A percentile compares a stretch with the other conserved stretches of the same genome.
phyloP scores from a whole-genome alignment of 495 filamentous ascomycete genomes.

The Friedmanniomyces simplex region DNA sequence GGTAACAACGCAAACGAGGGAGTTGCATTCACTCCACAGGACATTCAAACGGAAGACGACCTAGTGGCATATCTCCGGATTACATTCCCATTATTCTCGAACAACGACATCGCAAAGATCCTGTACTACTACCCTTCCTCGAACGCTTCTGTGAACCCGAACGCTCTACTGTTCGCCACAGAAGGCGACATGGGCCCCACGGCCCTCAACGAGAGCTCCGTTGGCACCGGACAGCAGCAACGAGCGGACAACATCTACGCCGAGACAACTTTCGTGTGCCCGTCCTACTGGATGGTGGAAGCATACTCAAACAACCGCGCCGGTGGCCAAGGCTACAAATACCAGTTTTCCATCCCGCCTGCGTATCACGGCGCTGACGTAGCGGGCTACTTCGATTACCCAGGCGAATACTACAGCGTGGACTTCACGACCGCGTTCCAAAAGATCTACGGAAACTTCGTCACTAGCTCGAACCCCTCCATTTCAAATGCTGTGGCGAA shows the following conservation, averaged over 20 bases:
- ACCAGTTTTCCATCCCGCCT: conserved; percentile 52
- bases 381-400: conserved; percentile 38
- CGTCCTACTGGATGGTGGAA: conserved; percentile 52
- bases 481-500: conserved; percentile 38
- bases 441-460: conserved; percentile 45
- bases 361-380: conserved; percentile 39
- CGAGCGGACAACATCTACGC: conserved; percentile 42
- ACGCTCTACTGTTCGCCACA: conserved; percentile 34
- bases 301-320: conserved; percentile 38
- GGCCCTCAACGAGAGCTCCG: conserved; percentile 36
- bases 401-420: conserved; percentile 19
- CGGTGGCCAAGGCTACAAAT: conserved; percentile 38
- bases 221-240: conserved; percentile 45
- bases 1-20: conserved; percentile 37
- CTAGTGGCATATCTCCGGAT: conserved; percentile 37
- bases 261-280: conserved; percentile 50
- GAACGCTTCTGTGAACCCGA: conserved; percentile 24
- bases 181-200: conserved; percentile 40
- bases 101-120: conserved; percentile 36
- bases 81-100: conserved; percentile 42
- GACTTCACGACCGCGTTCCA: conserved; percentile 13
- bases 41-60: conserved; percentile 37
- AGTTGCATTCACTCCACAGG: conserved; percentile 37
- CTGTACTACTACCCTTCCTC: conserved; percentile 38
- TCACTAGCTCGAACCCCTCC: conserved; percentile 42